Evolutionary conservation across 2,329 filamentous ascomycete genomes (phyloP), one percentile per base, ranked within the genome.

Genomic region (Mycosphaerella sp.): DNA sequence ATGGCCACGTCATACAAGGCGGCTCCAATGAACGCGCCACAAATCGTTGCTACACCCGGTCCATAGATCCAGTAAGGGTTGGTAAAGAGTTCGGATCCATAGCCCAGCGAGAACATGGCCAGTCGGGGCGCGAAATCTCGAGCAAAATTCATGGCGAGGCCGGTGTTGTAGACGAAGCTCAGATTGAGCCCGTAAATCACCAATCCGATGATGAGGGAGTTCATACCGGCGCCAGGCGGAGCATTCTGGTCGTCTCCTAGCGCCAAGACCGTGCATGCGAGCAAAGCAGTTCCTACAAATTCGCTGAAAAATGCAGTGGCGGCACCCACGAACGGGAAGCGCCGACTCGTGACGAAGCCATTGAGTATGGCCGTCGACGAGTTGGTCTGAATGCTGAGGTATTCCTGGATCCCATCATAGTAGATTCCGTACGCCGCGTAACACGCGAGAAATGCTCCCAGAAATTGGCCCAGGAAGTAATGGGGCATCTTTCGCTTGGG

Each of bases 381-480:
- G 17, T 51, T 17, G 6, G 48, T 57, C n/a, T 29, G 9, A 2
- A 51, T 44, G 34, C 42, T 48, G 38, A 71, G 64, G 23, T 68
- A 67, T 6, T 72, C 52, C 29, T 67, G 49, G 26, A 73, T 70
- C 8, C 67, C 65, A 14, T 70, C 70, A 39, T 69, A 62, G 62
- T 72, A 77, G 21, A 77, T 52, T 2, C 70, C 72, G 55, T 74
- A 76, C 0, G 78, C 73, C 26, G 76, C 68, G 39, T 78, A 65
- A n/a, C 66, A 68, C 1, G 78, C 79, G 31, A 73, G 64, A 44
- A 82, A 75, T 0, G 77, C 78, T 2, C 74, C 78, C 0, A 81
- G 62, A 51, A 80, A 71, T 58, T 82, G 79, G 4, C 78, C 77
- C 2, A 72, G 57, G 7, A 78, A 72, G 62, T 81, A 82, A 6